These are phyloP conservation scores for Claviceps arundinis DNA, from an alignment of 2,329 filamentous ascomycete species.

Conservation along the genomic window DNA sequence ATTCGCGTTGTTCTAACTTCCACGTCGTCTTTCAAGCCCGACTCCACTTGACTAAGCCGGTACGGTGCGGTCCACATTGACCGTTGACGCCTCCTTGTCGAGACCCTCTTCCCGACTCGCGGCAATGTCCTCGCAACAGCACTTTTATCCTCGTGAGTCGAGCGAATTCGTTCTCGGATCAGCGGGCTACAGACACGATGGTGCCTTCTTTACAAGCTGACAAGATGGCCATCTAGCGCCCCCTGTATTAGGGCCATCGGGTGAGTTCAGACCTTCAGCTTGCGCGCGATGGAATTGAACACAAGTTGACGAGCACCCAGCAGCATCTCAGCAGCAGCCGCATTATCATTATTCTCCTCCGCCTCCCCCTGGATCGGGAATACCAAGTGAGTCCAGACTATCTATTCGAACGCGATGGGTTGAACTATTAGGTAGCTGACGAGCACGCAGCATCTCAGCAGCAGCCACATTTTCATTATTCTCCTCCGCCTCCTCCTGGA, in stretches of 20 bases:
- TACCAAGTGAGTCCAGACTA: slow-evolving; percentile 14
- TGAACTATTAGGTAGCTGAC: not conserved
- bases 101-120: not conserved
- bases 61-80: not conserved
- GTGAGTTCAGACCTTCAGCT: slow-evolving; percentile 10
- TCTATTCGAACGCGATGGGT: not conserved
- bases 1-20: too few relatives aligned
- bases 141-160: slow-evolving; percentile 35
- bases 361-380: not conserved
- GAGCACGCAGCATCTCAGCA: slow-evolving; percentile 8
- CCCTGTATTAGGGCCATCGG: slow-evolving; percentile 10
- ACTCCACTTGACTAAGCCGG: too few relatives aligned
- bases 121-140: slow-evolving; percentile 26
- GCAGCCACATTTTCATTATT: slow-evolving; percentile 7
- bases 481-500: slow-evolving; percentile 4
- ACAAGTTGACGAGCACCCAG: not conserved
- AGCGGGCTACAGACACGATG: not conserved
- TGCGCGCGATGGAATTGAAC: not conserved
- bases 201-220: not conserved
- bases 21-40: too few relatives aligned
- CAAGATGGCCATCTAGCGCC: slow-evolving; percentile 6
- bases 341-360: not conserved
- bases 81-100: not conserved
- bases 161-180: not conserved
- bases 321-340: slow-evolving; percentile 11